These are phyloP conservation scores for Microsporum ferrugineum DNA, from an alignment of 2,329 filamentous ascomycete species.

Conservation along the genomic window DNA sequence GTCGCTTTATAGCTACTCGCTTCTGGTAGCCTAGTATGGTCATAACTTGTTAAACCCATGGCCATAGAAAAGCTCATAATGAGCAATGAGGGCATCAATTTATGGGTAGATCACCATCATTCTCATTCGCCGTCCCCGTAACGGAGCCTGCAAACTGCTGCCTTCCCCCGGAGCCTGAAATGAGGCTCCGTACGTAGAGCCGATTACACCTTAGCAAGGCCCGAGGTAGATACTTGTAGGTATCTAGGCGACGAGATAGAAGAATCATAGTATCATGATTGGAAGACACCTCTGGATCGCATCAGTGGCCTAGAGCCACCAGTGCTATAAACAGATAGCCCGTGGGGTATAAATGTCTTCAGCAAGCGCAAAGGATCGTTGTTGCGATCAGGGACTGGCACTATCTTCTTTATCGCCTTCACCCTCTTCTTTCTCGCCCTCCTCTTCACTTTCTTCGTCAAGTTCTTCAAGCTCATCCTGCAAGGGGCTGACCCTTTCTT, in stretches of 20 bases:
- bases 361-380: too few relatives aligned
- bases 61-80: too few relatives aligned
- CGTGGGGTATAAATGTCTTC: background rate
- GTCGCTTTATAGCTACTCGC: too few relatives aligned
- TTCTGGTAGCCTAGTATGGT: background rate
- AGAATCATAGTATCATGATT: background rate
- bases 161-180: too few relatives aligned
- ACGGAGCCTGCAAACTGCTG: too few relatives aligned
- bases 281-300: background rate
- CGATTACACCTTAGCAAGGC: too few relatives aligned
- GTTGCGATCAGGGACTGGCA: background rate
- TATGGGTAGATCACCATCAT: background rate
- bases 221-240: too few relatives aligned
- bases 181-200: too few relatives aligned
- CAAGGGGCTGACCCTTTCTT: constrained; percentile 72
- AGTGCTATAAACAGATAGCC: background rate
- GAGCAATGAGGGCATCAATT: background rate
- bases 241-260: too few relatives aligned
- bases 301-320: background rate
- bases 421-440: constrained; percentile 17
- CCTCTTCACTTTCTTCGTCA: constrained; percentile 25
- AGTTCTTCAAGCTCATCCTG: constrained; percentile 50
- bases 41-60: background rate
- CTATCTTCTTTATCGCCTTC: background rate
- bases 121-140: background rate